Base-by-base conservation (phyloP, 140 eudicot species). In the Anethum foeniculum region DNA sequence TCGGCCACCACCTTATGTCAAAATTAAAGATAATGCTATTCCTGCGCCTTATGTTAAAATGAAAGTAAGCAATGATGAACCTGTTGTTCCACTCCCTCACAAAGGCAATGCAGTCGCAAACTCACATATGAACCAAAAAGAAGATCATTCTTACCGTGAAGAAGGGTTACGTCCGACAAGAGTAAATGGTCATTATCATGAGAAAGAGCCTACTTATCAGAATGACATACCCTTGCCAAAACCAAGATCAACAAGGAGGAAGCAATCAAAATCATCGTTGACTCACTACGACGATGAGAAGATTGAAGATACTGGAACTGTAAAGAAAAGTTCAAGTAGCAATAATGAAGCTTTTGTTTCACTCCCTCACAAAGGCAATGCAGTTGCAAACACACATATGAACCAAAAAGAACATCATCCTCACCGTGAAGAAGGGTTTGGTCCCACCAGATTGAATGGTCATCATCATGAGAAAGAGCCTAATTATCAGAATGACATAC, bases 1-100 rank as follows among this genome's bases (percentile, higher is more conserved):
- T 68, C 89, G 80, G 47, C 94, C 96, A 1, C 97, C 99, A 34
- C 99, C 97, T 39, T 95, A 95, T 85, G 85, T 89, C 16, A 92
- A 89, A 82, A 73, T 84, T 51, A 85, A 86, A 21, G 81, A 85
- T 62, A 84, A 77, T 36, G 78, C 82, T 74, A 69, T 85, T 74
- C 90, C 88, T 41, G 93, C 96, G 82, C 94, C 94, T 10, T 89
- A 90, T 84, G 80, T 80, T 48, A 88, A 84, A 83, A 84, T 86
- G 34, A 85, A 78, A 47, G 88, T 80, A 77, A 80, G 47, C 67
- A 76, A 83, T 41, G 23, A 71, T 56, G 82, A 75, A 74, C 30
- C 49, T 49, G 11, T 10, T 79, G 48, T 80, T 47, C 69, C 82
- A 74, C 71, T 73, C 27, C 75, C 11, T 51, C 39, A 51, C 27